Conservation (phyloP, 192 early-diverging fungal species). For the Pilaira anomala region DNA sequence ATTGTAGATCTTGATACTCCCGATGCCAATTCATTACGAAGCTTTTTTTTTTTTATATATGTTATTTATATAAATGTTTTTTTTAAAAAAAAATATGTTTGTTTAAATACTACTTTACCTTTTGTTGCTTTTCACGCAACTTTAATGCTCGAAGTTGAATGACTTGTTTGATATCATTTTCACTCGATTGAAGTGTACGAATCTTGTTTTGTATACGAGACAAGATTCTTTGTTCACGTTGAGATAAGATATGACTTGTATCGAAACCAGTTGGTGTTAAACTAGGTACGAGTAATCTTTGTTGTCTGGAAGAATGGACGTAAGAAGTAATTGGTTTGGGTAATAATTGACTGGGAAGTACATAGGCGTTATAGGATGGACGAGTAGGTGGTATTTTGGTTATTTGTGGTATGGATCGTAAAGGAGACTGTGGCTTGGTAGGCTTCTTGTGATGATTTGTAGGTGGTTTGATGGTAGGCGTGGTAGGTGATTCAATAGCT, state of each 20-base stretch:
- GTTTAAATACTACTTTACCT: constrained; percentile 34
- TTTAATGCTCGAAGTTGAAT: constrained; percentile 87
- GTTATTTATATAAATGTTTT: neutral
- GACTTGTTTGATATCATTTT: constrained; percentile 66
- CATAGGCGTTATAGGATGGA: constrained; percentile 47
- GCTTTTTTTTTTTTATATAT: constrained; percentile 31
- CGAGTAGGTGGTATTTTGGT: constrained; percentile 31
- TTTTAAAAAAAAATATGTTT: neutral
- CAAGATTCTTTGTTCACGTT: constrained; percentile 74
- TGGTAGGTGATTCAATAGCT: constrained; percentile 2
- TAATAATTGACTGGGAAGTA: constrained; percentile 56
- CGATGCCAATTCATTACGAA: constrained; percentile 72
- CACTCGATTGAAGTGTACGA: constrained; percentile 53
- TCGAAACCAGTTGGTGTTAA: constrained; percentile 79
- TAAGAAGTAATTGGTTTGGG: constrained; percentile 52
- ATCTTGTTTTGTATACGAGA: constrained; percentile 77
- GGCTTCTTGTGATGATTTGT: constrained; percentile 17
- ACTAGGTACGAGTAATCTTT: constrained; percentile 70
- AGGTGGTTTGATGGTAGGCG: constrained; percentile 2
- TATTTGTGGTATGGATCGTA: constrained; percentile 19
- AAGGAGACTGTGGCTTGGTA: neutral
- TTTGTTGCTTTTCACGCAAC: constrained; percentile 74
- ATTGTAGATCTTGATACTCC: constrained; percentile 72
- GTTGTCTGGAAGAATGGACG: constrained; percentile 53
- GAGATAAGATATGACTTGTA: constrained; percentile 65